These are phyloP conservation scores for Papiliotrema nemorosa DNA, from an alignment of 1,284 basidiomycete genomes.

Conservation along the genomic window DNA sequence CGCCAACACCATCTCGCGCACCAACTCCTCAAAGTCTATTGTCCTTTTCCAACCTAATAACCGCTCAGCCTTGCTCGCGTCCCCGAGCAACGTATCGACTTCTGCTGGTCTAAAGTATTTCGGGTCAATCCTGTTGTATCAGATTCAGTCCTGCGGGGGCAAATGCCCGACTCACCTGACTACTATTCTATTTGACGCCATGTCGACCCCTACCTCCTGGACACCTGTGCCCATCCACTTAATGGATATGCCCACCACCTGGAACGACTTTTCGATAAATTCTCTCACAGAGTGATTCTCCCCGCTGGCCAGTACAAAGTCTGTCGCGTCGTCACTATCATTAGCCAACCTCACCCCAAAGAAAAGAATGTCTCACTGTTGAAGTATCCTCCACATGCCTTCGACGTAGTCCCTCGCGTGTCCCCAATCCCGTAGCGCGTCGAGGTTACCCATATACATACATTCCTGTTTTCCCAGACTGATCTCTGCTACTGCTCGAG, in stretches of 20 bases:
- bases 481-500: conserved; percentile 84
- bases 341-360: background rate
- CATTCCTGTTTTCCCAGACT: conserved; percentile 76
- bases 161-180: too few relatives aligned
- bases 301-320: conserved; percentile 87
- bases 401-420: conserved; percentile 86
- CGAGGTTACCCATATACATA: conserved; percentile 84
- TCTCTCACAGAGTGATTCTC: conserved; percentile 88
- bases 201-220: conserved; percentile 70
- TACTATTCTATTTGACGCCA: conserved; percentile 62
- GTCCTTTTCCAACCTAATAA: conserved; percentile 80
- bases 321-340: conserved; percentile 56
- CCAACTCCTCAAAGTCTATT: conserved; percentile 72
- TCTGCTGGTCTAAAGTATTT: conserved; percentile 83
- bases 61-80: conserved; percentile 68
- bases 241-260: conserved; percentile 61
- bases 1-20: conserved; percentile 41
- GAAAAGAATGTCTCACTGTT: conserved; percentile 56
- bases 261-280: conserved; percentile 81
- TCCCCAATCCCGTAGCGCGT: conserved; percentile 90
- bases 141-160: too few relatives aligned
- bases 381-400: conserved; percentile 93
- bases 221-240: conserved; percentile 71
- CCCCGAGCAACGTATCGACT: conserved; percentile 61
- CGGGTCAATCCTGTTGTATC: too few relatives aligned